phyloP scores from a whole-genome alignment of 345 rosid species.

The Bruguiera gymnorhiza region DNA sequence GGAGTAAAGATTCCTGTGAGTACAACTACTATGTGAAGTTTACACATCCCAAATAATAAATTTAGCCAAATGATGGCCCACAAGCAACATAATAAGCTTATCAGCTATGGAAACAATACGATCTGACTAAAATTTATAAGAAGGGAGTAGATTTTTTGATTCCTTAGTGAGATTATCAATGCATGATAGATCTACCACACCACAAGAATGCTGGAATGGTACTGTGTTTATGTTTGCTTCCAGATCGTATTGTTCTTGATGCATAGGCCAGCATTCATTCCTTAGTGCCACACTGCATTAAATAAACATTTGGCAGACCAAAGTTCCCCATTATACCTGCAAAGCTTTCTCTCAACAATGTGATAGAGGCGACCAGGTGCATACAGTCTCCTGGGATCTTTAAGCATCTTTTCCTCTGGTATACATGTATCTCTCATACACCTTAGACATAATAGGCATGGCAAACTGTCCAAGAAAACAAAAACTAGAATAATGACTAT shows the following conservation, averaged over 20 bases:
- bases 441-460: slow-evolving; percentile 78
- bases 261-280: too few species aligned
- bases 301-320: neutral
- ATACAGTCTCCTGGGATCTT: slow-evolving; percentile 90
- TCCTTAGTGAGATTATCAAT: neutral
- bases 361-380: slow-evolving; percentile 99
- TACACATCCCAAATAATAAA: too few species aligned
- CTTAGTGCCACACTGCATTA: neutral
- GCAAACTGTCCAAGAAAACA: slow-evolving; percentile 54
- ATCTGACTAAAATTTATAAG: neutral
- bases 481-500: slow-evolving; percentile 15
- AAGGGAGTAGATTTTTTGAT: neutral
- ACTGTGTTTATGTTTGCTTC: too few species aligned
- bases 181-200: neutral
- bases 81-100: neutral
- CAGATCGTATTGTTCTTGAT: too few species aligned
- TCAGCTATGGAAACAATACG: neutral
- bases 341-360: slow-evolving; percentile 85
- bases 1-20: too few species aligned
- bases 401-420: slow-evolving; percentile 80
- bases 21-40: too few species aligned
- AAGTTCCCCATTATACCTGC: slow-evolving; percentile 46
- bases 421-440: slow-evolving; percentile 94
- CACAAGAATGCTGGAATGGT: neutral
- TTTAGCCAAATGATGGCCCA: too few species aligned